Evolutionary conservation across 2,329 filamentous ascomycete genomes (phyloP).

Genomic region (Sporothrix sp.): DNA sequence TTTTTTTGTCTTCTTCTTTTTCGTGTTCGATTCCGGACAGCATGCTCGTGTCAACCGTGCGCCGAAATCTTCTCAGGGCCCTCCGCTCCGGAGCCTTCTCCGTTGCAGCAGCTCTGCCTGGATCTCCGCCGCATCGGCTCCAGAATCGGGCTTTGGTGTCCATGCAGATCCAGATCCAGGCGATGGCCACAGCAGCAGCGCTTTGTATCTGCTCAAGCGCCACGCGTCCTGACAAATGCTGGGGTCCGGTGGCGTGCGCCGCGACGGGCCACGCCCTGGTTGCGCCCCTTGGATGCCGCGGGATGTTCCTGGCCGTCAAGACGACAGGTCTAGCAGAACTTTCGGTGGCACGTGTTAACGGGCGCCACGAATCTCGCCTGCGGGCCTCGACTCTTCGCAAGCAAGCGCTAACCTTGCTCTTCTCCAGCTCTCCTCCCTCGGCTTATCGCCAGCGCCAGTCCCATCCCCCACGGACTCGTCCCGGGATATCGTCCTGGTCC

Average conservation of each 20-base stretch:
- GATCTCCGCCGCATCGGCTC: not conserved
- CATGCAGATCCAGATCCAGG: too few relatives aligned
- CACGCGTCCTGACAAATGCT: not conserved
- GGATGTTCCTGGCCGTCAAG: slow-evolving; percentile 3
- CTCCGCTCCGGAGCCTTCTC: not conserved
- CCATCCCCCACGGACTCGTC: not conserved
- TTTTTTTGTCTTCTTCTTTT: not conserved
- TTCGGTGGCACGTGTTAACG: slow-evolving; percentile 11
- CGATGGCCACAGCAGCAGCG: too few relatives aligned
- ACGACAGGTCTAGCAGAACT: not conserved
- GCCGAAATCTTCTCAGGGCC: too few relatives aligned
- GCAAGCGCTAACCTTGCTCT: not conserved
- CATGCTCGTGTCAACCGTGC: too few relatives aligned
- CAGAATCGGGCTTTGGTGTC: not conserved
- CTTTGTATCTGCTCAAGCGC: not conserved
- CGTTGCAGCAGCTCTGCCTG: not conserved
- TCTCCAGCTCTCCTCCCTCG: slow-evolving; percentile 5
- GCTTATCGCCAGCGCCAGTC: too few relatives aligned
- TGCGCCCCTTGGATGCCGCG: not conserved
- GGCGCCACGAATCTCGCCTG: not conserved
- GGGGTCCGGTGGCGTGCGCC: not conserved
- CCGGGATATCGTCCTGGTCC: not conserved
- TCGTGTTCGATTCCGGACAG: too few relatives aligned
- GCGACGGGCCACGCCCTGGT: not conserved
- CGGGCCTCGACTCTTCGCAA: not conserved